Evolutionary conservation across 257 asterid genomes (phyloP).

Genomic region (Prunella vulgaris): DNA sequence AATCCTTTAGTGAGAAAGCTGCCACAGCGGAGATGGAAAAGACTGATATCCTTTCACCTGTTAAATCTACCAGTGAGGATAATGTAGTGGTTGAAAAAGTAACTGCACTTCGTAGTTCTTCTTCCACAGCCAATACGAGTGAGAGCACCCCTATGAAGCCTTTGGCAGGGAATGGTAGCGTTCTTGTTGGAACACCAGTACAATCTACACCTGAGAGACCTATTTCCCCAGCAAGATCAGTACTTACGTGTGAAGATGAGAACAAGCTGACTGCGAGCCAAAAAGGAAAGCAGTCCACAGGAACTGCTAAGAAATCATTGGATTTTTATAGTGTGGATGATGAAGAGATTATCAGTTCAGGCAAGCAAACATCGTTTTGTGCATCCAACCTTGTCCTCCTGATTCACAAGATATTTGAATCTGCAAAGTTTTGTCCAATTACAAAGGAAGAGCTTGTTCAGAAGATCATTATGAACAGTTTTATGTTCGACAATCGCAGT

Average conservation of each 20-base stretch:
- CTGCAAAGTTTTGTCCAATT: conserved; percentile 52
- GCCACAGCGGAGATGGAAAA: conserved; percentile 31
- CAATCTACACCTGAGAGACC: conserved; percentile 65
- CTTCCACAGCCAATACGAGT: conserved; percentile 25
- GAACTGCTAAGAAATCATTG: conserved; percentile 63
- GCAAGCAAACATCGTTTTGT: conserved; percentile 34
- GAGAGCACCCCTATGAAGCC: conserved; percentile 68
- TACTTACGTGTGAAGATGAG: conserved; percentile 56
- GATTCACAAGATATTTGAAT: conserved; percentile 60
- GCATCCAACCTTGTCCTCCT: conserved; percentile 51
- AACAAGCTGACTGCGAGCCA: conserved; percentile 42
- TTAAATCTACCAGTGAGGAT: conserved; percentile 25
- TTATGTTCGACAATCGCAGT: conserved; percentile 57
- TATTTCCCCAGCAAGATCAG: conserved; percentile 35
- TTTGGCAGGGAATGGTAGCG: conserved; percentile 23
- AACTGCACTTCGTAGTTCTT: conserved; percentile 26
- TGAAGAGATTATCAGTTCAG: conserved; percentile 28
- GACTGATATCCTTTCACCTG: conserved; percentile 30
- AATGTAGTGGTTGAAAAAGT: conserved; percentile 29
- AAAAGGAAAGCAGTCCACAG: conserved; percentile 33
- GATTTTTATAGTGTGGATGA: conserved; percentile 42
- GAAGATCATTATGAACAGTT: conserved; percentile 65
- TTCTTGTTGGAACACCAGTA: conserved; percentile 63
- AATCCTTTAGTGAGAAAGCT: conserved; percentile 34
- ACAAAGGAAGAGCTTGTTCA: conserved; percentile 90